A percentile compares a stretch with the other conserved stretches of the same genome.
phyloP scores from a whole-genome alignment of 2,329 filamentous ascomycete species.

The Akanthomyces uredinophilus region DNA sequence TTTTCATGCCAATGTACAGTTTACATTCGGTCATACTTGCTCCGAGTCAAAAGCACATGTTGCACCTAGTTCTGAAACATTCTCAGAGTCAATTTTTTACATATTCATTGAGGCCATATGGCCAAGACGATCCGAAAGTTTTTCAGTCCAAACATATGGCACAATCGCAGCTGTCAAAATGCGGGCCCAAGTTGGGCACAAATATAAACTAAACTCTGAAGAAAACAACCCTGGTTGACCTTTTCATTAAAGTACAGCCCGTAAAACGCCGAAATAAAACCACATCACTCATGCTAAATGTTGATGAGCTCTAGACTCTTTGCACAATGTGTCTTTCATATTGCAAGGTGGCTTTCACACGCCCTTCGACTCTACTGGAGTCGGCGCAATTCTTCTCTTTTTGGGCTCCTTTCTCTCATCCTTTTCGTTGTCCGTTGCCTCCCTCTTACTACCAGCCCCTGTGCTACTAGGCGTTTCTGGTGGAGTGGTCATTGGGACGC shows the following conservation, averaged over 20 bases:
- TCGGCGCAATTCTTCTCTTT: slow-evolving; percentile 66
- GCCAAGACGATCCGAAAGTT: not conserved
- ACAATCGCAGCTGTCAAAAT: not conserved
- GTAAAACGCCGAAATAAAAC: slow-evolving; percentile 4
- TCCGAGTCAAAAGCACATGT: not conserved
- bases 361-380: slow-evolving; percentile 41
- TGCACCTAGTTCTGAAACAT: not conserved
- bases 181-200: not conserved
- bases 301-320: not conserved
- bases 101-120: not conserved
- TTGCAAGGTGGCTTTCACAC: not conserved
- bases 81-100: not conserved
- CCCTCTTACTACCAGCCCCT: slow-evolving; percentile 47
- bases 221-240: not conserved
- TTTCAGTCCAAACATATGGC: not conserved
- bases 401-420: slow-evolving; percentile 54
- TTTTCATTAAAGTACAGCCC: not conserved
- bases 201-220: not conserved
- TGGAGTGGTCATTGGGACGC: slow-evolving; percentile 77
- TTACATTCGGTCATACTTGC: not conserved
- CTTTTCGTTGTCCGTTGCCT: slow-evolving; percentile 50
- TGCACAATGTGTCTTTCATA: not conserved
- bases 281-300: not conserved
- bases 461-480: slow-evolving; percentile 70
- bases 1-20: not conserved